These are phyloP conservation scores for Conoideocrella luteorostrata DNA, from an alignment of 2,329 filamentous ascomycete species.

Conservation along the genomic window DNA sequence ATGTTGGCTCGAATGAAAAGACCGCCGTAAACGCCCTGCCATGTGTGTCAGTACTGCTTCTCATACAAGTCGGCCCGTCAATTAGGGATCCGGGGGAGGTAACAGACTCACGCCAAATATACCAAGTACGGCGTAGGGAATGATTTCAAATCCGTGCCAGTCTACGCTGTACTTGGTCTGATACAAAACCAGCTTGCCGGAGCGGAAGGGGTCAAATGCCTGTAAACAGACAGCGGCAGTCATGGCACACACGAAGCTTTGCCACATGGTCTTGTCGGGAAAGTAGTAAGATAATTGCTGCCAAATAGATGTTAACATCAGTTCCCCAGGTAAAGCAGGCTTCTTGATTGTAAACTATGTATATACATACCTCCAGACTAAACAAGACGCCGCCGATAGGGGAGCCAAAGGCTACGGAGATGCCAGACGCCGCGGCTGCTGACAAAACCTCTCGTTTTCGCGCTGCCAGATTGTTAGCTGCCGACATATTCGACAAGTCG, in stretches of 20 bases:
- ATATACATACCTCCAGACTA: conserved; percentile 66
- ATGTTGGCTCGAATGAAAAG: conserved; percentile 95
- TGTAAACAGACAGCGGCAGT: conserved; percentile 93
- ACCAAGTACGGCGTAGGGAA: conserved; percentile 81
- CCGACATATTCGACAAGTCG: too few relatives aligned
- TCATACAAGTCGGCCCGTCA: too few relatives aligned
- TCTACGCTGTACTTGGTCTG: conserved; percentile 87
- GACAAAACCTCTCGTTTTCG: conserved; percentile 91
- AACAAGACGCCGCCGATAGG: conserved; percentile 93
- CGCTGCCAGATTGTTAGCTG: too few relatives aligned
- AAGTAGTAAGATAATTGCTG: conserved; percentile 94
- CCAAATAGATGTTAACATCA: neutral
- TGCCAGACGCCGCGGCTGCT: conserved; percentile 84
- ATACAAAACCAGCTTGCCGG: conserved; percentile 90
- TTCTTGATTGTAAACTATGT: neutral
- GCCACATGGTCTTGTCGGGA: conserved; percentile 99
- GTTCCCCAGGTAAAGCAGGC: neutral
- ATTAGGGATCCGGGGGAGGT: too few relatives aligned
- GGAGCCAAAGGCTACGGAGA: conserved; percentile 89
- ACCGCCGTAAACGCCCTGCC: conserved; percentile 85
- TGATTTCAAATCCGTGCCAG: conserved; percentile 91
- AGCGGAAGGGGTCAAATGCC: conserved; percentile 88
- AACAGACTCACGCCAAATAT: conserved; percentile 63
- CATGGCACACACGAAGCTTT: conserved; percentile 98
- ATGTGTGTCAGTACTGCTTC: conserved; percentile 11